Base-by-base conservation (phyloP, 345 rosid genomes). In the Trapa incisa region DNA sequence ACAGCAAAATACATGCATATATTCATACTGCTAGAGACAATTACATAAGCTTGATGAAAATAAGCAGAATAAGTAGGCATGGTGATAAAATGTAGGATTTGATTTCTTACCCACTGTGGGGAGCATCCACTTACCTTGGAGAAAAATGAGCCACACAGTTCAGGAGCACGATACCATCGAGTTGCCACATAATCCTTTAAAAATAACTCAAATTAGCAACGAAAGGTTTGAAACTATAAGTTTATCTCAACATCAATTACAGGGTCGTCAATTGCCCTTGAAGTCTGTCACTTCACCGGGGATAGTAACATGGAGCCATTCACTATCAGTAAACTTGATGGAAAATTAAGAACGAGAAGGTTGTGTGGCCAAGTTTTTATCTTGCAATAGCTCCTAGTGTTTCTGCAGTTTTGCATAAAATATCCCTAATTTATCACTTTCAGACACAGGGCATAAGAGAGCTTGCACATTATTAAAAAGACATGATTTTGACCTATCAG, bases 131-230 rank as follows among this genome's bases (percentile, higher is more conserved):
- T 73, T 81, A 89, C 99, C 78, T 87, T 94, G 73, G 97, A 91
- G 75, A 77, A 94, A 75, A 94, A 94, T 43, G 89, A 91, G 74
- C 99, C 96, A 69, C 99, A 94, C 61, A 94, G 95, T 79, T 94
- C 99, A 47, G 99, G 97, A 74, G 99, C 99, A 76, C 97, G 96
- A 69, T 94, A 94, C 99, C 99, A 94, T 79, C 97, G 82, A 69
- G 99, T 94, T 56, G 99, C 99, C 72, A 94, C 99, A 70, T 94
- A 94, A 84, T 94, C 99, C 99, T 94, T 76, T 47, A 81, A 78
- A 80, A 83, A 71, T 61, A 74, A 69, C 66, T 47, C 70, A 22
- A n/a, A 68, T 73, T 61, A 74, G 81, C 70, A 78, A 75, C 53
- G 64, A 54, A 29, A 39, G 56, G 60, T 29, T 56, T 54, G 63